Base-by-base conservation (phyloP, 140 eudicot genomes). In the Bidens hawaiensis region DNA sequence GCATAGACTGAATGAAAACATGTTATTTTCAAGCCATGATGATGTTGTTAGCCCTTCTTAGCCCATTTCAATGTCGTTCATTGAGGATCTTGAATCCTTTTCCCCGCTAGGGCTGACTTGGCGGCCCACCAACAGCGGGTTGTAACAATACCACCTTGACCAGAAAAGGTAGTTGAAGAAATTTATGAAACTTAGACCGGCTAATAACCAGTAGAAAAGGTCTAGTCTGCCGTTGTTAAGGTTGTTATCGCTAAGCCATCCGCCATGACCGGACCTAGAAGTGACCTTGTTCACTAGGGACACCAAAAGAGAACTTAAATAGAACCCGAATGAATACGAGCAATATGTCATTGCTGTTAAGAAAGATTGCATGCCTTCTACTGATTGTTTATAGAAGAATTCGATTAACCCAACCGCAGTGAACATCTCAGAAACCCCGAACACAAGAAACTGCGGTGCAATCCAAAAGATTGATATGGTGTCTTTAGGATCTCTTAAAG, bases 261-360 rank as follows among this genome's bases (percentile, higher is more conserved):
- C 96, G 4, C 82, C 80, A 6, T 75, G 75, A 11, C 73, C 34
- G 1, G 89, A 79, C 50, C 78, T 71, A 4, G 84, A 69, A 40
- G 87, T 85, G 15, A 85, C 52, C 70, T 73, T 85, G 79, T 85
- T 89, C 48, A 89, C 88, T 47, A 85, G 61, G 3, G 97, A 82
- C 54, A 89, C 97, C 45, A 89, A 28, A 8, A 85, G 64, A 15
- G 95, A 85, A 74, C 97, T 89, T 60, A 89, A 51, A 15, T 85
- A 89, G 81, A 89, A 89, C 26, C 97, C 97, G 33, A 89, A 89
- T 38, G 97, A 89, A 60, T 88, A 88, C 0, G 96, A 85, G 66
- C 95, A 88, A 27, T 88, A 88, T 13, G 96, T 88, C 95, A 88
- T 82, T 54, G 97, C 95, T 3, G 97, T 89, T 50, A 85, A 64